Evolutionary conservation across 1,284 basidiomycete genomes (phyloP).

Genomic region (Amylostereum areolatum): DNA sequence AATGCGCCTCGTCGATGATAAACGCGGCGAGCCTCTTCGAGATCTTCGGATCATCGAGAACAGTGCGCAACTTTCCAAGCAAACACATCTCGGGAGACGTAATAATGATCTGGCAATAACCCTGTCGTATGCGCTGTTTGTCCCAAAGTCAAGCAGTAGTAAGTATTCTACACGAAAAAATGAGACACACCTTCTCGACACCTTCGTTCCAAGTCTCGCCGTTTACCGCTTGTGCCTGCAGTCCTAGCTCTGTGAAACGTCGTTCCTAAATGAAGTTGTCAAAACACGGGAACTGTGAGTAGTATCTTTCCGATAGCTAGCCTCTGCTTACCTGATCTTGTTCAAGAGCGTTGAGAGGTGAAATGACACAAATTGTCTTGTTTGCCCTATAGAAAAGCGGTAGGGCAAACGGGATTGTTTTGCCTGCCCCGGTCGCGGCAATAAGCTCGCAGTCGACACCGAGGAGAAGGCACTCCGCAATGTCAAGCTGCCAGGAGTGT

Average conservation of each 20-base stretch:
- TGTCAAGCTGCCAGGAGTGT: conserved; percentile 29
- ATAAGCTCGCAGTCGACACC: conserved; percentile 27
- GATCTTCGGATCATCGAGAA: not conserved
- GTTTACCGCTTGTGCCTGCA: conserved; percentile 25
- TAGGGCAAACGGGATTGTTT: conserved; percentile 30
- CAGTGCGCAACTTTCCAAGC: not conserved
- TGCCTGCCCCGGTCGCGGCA: conserved; percentile 27
- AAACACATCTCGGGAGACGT: conserved; percentile 6
- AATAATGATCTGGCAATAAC: not conserved
- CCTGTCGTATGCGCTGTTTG: not conserved
- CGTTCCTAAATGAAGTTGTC: conserved; percentile 14
- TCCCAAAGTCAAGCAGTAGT: not conserved
- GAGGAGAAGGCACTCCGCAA: conserved; percentile 25
- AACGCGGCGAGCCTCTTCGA: not conserved
- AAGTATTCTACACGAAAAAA: not conserved
- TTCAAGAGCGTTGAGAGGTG: conserved; percentile 28
- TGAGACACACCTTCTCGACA: conserved; percentile 14
- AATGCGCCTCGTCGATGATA: conserved; percentile 6
- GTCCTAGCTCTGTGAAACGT: conserved; percentile 21
- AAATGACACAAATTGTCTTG: conserved; percentile 24
- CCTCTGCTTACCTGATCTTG: conserved; percentile 19
- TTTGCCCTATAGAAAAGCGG: conserved; percentile 19
- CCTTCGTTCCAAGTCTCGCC: conserved; percentile 22
- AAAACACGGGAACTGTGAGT: not conserved
- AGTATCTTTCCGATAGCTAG: not conserved